Evolutionary conservation across 2,329 filamentous ascomycete species (phyloP).

Genomic region (Neonectria sp.): DNA sequence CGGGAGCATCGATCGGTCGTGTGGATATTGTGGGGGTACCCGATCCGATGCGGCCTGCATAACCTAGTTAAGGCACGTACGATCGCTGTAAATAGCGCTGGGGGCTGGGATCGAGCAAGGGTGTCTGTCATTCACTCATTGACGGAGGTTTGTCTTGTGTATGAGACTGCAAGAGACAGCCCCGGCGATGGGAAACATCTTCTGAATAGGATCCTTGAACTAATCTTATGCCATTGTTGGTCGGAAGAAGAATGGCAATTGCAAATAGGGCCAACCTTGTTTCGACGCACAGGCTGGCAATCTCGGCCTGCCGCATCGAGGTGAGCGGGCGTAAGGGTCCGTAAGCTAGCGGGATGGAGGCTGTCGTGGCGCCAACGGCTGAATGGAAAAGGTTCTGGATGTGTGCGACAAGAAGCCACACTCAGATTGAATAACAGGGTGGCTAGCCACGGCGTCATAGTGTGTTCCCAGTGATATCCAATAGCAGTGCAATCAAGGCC

Average conservation of each 20-base stretch:
- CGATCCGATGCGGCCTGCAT: conserved; percentile 7
- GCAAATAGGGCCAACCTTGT: neutral
- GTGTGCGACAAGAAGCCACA: neutral
- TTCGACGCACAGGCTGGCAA: neutral
- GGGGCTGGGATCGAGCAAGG: neutral
- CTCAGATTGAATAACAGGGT: neutral
- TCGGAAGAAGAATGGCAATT: neutral
- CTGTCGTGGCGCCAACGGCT: neutral
- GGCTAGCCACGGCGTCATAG: neutral
- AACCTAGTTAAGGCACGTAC: neutral
- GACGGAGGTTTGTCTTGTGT: neutral
- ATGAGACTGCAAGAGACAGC: neutral
- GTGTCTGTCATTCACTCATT: neutral
- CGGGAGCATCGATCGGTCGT: conserved; percentile 10
- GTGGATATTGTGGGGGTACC: conserved; percentile 1
- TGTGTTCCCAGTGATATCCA: neutral
- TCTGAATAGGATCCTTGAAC: neutral
- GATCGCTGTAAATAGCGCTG: neutral
- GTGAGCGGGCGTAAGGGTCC: neutral
- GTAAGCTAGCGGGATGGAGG: neutral
- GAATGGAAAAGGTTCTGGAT: neutral
- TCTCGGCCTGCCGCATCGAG: neutral
- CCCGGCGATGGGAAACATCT: too few species aligned
- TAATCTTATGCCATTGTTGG: neutral
- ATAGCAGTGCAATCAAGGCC: neutral